Base-by-base conservation (phyloP, 768 basidiomycete genomes). In the Heimioporus sp. region DNA sequence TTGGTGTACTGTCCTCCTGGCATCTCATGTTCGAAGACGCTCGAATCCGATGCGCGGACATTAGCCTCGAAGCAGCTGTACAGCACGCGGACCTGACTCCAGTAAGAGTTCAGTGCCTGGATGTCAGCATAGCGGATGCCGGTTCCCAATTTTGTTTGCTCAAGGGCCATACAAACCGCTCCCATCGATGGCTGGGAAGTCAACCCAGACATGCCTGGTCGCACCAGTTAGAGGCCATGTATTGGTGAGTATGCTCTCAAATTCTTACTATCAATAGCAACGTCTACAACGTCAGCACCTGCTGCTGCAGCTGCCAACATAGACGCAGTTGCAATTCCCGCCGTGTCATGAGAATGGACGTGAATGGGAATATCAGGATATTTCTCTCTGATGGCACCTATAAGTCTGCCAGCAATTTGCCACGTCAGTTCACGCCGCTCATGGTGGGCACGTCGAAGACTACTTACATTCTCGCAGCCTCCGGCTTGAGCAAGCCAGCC, bases 161-260 rank as follows among this genome's bases (percentile, higher is more conserved):
- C 97, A 43, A 99, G 76, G 24, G 97, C 96, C 76, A 85, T 83
- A 72, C 88, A 89, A 35, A 99, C 83, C 32, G 97, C 97, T 62
- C 97, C 97, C 97, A 99, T 99, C 5, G 97, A 92, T 17, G 97
- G 95, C 66, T 99, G 97, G 17, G 97, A 98, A 46, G 97, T 99
- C 58, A 96, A 76, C 53, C 97, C 97, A 51, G 96, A 98, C 89
- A 99, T 96, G 74, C 92, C 93, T 96, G 63, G 24, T 40, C 37
- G 21, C 51, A 47, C 58, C 31, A 30, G 55, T 67, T 30, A 70
- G 49, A 31, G 21, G 31, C 13, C 20, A 41, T 16, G 19, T 13
- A 7, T 37, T 46, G 28, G 37, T 34, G 20, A 48, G 41, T 32
- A 49, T 28, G 16, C 42, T 16, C n/a, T 28, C 32, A 38, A 49